These are phyloP conservation scores for Paramecium primaurelia DNA, from an alignment of 73 alveolate genomes.

Conservation along the genomic window DNA sequence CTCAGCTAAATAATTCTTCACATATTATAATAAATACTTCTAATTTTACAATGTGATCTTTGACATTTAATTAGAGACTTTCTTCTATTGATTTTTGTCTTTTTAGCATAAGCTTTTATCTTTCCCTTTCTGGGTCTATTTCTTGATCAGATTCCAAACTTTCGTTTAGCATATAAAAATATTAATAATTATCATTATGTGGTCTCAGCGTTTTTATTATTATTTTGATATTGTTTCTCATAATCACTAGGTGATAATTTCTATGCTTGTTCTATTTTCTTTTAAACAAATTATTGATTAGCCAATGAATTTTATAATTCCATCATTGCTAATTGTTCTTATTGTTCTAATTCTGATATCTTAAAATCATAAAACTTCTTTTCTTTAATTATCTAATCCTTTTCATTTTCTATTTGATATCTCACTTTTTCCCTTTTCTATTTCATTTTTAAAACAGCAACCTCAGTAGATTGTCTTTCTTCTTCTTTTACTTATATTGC, in stretches of 20 bases:
- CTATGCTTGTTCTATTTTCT: conserved; percentile 26
- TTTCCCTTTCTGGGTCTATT: conserved; percentile 36
- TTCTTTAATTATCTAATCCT: background rate
- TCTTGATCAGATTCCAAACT: conserved; percentile 35
- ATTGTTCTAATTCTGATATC: background rate
- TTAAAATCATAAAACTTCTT: background rate
- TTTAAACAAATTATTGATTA: background rate
- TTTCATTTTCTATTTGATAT: background rate
- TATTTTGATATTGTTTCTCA: background rate
- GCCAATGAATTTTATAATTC: background rate
- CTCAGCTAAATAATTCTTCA: background rate
- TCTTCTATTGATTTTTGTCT: conserved; percentile 38
- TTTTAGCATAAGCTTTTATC: background rate
- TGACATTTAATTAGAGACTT: conserved; percentile 25
- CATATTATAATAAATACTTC: background rate
- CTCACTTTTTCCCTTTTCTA: background rate
- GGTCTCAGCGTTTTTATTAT: background rate
- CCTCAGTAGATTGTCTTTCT: background rate
- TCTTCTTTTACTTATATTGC: conserved; percentile 17
- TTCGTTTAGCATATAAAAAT: conserved; percentile 29
- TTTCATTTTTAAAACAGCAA: background rate
- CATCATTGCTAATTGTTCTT: background rate
- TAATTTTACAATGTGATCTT: conserved; percentile 37
- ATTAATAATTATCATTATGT: background rate
- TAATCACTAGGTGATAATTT: conserved; percentile 8